Evolutionary conservation across 169 alveolate species (phyloP), one percentile per base, ranked within the genome.

Genomic region (Plasmodium adleri): DNA sequence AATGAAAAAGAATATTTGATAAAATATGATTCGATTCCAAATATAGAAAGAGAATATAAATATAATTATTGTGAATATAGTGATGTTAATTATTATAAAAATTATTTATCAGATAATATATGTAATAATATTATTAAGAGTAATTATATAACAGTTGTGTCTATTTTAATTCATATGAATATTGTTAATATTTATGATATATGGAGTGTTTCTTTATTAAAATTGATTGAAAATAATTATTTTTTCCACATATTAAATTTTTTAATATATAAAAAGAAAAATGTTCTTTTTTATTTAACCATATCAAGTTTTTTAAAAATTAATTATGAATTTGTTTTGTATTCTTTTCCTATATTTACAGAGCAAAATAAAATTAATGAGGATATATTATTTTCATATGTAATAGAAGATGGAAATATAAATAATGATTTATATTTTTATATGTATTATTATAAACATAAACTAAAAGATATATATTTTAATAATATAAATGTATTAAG

Each of bases 211-310:
- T 20, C 28, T 5, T 63, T 83, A 2, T 68, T 45, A 15, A 68
- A 58, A 32, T 20, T 54, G 15, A 32, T 83, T 15, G 66, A 70
- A 26, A 68, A 83, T 17, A 67, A 70, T 83, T 4, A 45, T 13
- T 39, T 70, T 58, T 83, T 83, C 63, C 73, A 83, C 15, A 15
- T 83, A 3, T 56, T 83, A 50, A 83, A 83, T 58, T 39, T 83
- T 22, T 24, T 83, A 3, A 68, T 28, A 17, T 9, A 45, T 24
- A 70, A 52, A 63, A 58, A 72, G 43, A 83, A 83, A 66, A 39
- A 63, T 20, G 24, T 52, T 43, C 91, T 83, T 20, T 83, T 67
- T 58, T 54, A 20, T 47, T 59, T 83, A 17, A 83, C 86, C 8
- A 43, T 83, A 15, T 83, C 91, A 28, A 59, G 59, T 28, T 15